A percentile compares a stretch with the other conserved stretches of the same genome.
Evolutionary conservation across 2,329 filamentous ascomycete genomes (phyloP).

Genomic region (Rasamsonia emersonii): DNA sequence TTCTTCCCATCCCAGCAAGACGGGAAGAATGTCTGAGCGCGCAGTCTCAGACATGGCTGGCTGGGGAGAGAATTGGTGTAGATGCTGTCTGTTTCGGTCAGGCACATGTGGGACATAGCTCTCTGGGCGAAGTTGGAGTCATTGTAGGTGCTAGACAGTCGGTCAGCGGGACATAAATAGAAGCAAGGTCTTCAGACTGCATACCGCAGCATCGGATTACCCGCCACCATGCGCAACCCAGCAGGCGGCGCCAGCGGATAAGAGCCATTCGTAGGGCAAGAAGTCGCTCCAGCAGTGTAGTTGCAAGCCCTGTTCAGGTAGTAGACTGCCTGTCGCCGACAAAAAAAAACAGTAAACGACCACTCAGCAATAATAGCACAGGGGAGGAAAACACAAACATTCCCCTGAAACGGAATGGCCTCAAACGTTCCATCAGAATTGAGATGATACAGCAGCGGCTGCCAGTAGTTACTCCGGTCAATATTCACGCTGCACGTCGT

Average conservation of each 20-base stretch:
- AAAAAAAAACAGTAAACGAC: background rate
- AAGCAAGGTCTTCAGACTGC: background rate
- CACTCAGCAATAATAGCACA: background rate
- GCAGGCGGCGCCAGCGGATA: conserved; percentile 14
- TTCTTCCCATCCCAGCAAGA: conserved; percentile 31
- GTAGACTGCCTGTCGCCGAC: conserved; percentile 12
- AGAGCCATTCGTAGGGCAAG: conserved; percentile 7
- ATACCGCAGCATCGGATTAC: conserved; percentile 12
- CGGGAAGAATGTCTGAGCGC: conserved; percentile 29
- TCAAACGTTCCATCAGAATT: conserved; percentile 11
- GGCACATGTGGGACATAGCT: conserved; percentile 51
- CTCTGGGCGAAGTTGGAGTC: conserved; percentile 21
- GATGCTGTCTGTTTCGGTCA: conserved; percentile 38
- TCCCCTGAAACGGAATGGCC: conserved; percentile 12
- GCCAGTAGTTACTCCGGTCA: conserved; percentile 71
- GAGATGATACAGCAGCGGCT: conserved; percentile 59
- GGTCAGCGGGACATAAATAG: background rate
- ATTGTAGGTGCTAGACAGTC: conserved; percentile 11
- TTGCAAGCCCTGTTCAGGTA: conserved; percentile 16
- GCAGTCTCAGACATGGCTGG: conserved; percentile 20
- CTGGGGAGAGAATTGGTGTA: conserved; percentile 58
- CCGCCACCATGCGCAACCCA: conserved; percentile 17
- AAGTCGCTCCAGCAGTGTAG: conserved; percentile 8
- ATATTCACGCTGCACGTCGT: conserved; percentile 56
- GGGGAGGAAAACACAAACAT: conserved; percentile 6